Evolutionary conservation across 768 basidiomycete genomes (phyloP), one percentile per base, ranked within the genome.

Genomic region (Phylloporus rhodoxanthus): DNA sequence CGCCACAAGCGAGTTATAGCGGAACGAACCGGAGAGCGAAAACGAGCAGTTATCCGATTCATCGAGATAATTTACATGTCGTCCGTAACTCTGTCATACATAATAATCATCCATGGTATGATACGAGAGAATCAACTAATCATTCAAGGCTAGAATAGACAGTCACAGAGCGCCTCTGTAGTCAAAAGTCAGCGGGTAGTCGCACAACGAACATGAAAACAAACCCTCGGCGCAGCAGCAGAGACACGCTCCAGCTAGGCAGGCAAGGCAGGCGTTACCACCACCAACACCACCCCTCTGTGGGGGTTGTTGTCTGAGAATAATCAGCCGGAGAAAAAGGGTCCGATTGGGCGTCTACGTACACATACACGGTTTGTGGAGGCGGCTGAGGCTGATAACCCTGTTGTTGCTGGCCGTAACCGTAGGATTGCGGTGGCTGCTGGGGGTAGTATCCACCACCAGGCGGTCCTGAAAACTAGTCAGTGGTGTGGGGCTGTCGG

Each of bases 331-430:
- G 23, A 36, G 19, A 36, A 1, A 6, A 1, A 6, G 4, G 10
- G 8, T 4, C 7, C 32, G 29, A 36, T 32, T 14, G 4, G 17
- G 8, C 29, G 5, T 5, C 15, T 30, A 75, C 86, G 56, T 61
- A 89, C 87, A 89, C 85, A 61, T 87, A 86, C 45, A 91, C 82
- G 0, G 84, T 82, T 64, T 91, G 87, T 15, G 89, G 88, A n/a
- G 81, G 82, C 15, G 81, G 83, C 55, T 84, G 79, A 14, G 79
- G 78, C 46, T 78, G 75, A 56, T 77, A 78, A 2, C 63, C 65
- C 11, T 50, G 59, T 9, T 13, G 52, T 23, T 61, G 63, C 50
- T 74, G 73, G 20, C 62, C 61, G 9, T 68, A 64, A 23, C 68
- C 66, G 64, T 89, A 86, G 0, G 83, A 71, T 57, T 84, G 81